A percentile compares a stretch with the other conserved stretches of the same genome.
These are phyloP conservation scores for Glebionis coronaria DNA, from an alignment of 129 eudicot species.

Conservation along the genomic window DNA sequence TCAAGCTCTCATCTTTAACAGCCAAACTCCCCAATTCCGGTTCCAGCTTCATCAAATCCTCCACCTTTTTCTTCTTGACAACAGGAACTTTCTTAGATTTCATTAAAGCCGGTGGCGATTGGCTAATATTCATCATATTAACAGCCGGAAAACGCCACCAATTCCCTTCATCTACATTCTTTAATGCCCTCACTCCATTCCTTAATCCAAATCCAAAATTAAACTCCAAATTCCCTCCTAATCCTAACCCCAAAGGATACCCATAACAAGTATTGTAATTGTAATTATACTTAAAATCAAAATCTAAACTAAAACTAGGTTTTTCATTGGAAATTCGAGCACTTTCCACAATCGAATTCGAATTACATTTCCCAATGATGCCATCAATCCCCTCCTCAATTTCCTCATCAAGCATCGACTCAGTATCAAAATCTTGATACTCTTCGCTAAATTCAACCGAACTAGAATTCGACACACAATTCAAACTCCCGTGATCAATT, in stretches of 20 bases:
- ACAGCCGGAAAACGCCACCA: slow-evolving; percentile 70
- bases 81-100: slow-evolving; percentile 27
- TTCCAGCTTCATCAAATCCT: slow-evolving; percentile 26
- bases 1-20: slow-evolving; percentile 9
- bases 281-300: neutral
- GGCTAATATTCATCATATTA: slow-evolving; percentile 31
- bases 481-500: slow-evolving; percentile 15
- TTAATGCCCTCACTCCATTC: slow-evolving; percentile 47
- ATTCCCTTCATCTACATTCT: slow-evolving; percentile 50
- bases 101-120: slow-evolving; percentile 26
- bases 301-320: slow-evolving; percentile 4
- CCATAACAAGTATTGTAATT: slow-evolving; percentile 47
- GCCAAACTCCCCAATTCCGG: slow-evolving; percentile 27
- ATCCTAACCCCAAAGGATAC: slow-evolving; percentile 55
- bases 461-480: slow-evolving; percentile 15
- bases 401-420: slow-evolving; percentile 76
- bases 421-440: slow-evolving; percentile 58
- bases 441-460: slow-evolving; percentile 37
- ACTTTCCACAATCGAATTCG: slow-evolving; percentile 25
- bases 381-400: slow-evolving; percentile 74
- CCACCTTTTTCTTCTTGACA: slow-evolving; percentile 51
- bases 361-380: slow-evolving; percentile 54
- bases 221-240: slow-evolving; percentile 49
- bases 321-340: slow-evolving; percentile 14
- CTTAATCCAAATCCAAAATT: slow-evolving; percentile 60